Percentiles rank a stretch among this genome's conserved stretches.
Conservation (phyloP, 2,329 filamentous ascomycete species). For the Eutypella sp. region DNA sequence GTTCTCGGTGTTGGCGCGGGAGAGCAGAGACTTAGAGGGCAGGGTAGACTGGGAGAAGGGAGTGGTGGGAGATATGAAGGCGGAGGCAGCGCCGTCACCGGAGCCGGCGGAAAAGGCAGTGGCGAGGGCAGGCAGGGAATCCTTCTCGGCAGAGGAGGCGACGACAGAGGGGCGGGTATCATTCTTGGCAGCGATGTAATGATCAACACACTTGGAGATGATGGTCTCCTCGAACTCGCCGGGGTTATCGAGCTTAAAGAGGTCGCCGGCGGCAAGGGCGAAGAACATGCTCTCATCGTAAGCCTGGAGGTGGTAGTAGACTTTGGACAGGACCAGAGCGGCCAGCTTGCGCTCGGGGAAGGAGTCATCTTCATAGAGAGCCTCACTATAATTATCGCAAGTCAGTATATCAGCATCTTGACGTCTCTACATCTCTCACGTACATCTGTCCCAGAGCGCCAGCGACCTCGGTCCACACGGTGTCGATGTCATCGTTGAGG, state of each 20-base stretch:
- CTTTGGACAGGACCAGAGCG: slow-evolving; percentile 90
- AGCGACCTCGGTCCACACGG: slow-evolving; percentile 96
- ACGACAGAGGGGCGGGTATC: slow-evolving; percentile 44
- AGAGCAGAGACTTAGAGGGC: slow-evolving; percentile 92
- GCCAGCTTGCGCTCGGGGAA: slow-evolving; percentile 94
- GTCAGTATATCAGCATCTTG: slow-evolving; percentile 12
- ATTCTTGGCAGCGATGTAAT: slow-evolving; percentile 77
- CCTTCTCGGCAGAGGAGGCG: slow-evolving; percentile 25
- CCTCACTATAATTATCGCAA: slow-evolving; percentile 61
- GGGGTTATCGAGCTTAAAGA: slow-evolving; percentile 86
- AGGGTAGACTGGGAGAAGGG: slow-evolving; percentile 92
- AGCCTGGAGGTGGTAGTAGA: slow-evolving; percentile 97
- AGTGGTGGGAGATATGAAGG: slow-evolving; percentile 80
- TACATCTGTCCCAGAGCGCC: slow-evolving; percentile 91
- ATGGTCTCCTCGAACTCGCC: slow-evolving; percentile 99
- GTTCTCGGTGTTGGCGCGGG: slow-evolving; percentile 66
- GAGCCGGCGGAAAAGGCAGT: slow-evolving; percentile 70
- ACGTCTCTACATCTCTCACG: slow-evolving; percentile 3
- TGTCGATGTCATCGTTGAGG: slow-evolving; percentile 93
- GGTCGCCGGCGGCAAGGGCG: slow-evolving; percentile 86
- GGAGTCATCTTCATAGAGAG: slow-evolving; percentile 90
- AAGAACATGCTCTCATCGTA: slow-evolving; percentile 99
- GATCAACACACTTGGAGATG: slow-evolving; percentile 96
- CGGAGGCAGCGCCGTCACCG: slow-evolving; percentile 62
- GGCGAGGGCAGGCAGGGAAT: slow-evolving; percentile 61